These are phyloP conservation scores for Russula vinacea DNA, from an alignment of 768 basidiomycete species.

Conservation along the genomic window DNA sequence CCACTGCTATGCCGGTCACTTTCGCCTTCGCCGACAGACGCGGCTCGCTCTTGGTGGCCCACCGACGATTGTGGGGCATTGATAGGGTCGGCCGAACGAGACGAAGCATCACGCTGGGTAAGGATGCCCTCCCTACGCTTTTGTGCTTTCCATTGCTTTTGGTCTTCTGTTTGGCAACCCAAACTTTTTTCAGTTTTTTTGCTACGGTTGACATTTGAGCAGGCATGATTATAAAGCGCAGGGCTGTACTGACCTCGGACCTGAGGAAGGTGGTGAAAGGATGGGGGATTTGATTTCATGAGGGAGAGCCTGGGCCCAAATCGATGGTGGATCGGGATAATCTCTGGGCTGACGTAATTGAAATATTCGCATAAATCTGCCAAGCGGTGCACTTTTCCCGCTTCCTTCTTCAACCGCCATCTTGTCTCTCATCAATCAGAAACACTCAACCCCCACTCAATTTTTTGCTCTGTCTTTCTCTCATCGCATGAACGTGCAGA, in stretches of 20 bases:
- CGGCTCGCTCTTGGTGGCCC: conserved; percentile 11
- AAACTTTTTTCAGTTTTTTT: conserved; percentile 74
- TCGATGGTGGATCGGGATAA: conserved; percentile 21
- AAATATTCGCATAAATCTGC: conserved; percentile 18
- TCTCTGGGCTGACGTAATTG: conserved; percentile 12
- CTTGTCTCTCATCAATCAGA: conserved; percentile 32
- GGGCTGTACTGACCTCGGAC: conserved; percentile 51
- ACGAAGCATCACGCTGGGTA: conserved; percentile 21
- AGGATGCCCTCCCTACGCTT: conserved; percentile 50
- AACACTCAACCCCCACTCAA: conserved; percentile 48
- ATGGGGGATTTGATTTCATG: conserved; percentile 56
- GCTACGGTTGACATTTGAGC: conserved; percentile 43
- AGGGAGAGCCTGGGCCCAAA: not conserved
- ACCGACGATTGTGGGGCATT: conserved; percentile 14
- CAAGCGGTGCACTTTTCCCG: conserved; percentile 23
- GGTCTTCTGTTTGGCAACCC: conserved; percentile 74
- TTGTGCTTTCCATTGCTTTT: conserved; percentile 75
- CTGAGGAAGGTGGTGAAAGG: conserved; percentile 63
- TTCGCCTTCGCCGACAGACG: conserved; percentile 25
- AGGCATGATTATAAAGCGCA: not conserved
- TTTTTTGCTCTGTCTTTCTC: conserved; percentile 41
- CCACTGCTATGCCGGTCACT: conserved; percentile 30
- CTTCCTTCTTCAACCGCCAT: conserved; percentile 32
- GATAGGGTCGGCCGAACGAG: not conserved
- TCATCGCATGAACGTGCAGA: conserved; percentile 94